These are phyloP conservation scores for Wickerhamiella cacticola DNA, from an alignment of 805 yeast species.

Conservation along the genomic window DNA sequence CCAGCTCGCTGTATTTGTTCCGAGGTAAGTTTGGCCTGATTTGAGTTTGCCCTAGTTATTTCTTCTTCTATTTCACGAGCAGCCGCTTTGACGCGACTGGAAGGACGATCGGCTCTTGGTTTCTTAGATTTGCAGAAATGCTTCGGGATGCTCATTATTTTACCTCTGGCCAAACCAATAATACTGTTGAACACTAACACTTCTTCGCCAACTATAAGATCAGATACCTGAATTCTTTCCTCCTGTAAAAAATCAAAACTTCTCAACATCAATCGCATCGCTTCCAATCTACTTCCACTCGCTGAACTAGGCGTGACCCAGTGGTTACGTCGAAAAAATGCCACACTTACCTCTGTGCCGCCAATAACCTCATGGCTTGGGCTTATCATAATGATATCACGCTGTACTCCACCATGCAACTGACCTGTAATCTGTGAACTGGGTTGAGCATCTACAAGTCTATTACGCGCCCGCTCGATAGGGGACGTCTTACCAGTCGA, in stretches of 20 bases:
- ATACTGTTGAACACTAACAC: slow-evolving; percentile 68
- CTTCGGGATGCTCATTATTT: background rate
- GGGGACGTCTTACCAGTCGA: too few species aligned
- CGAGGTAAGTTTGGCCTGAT: background rate
- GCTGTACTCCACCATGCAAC: too few species aligned
- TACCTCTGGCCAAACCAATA: slow-evolving; percentile 42
- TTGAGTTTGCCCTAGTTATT: too few species aligned
- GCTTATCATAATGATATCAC: background rate
- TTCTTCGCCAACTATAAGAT: slow-evolving; percentile 31
- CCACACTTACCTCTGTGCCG: background rate
- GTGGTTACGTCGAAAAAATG: background rate
- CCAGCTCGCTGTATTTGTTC: background rate
- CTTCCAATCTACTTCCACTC: background rate
- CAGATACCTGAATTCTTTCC: background rate
- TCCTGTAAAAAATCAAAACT: background rate
- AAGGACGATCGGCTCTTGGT: background rate
- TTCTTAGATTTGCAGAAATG: background rate
- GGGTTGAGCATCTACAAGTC: too few species aligned
- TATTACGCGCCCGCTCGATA: too few species aligned
- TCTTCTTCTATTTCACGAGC: too few species aligned
- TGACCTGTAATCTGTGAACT: too few species aligned
- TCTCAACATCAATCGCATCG: background rate
- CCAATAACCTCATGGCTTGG: background rate
- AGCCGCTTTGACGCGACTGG: too few species aligned
- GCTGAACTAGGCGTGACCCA: background rate